Conservation (phyloP, 176 grass and related monocot genomes). For the Juncus inflexus region DNA sequence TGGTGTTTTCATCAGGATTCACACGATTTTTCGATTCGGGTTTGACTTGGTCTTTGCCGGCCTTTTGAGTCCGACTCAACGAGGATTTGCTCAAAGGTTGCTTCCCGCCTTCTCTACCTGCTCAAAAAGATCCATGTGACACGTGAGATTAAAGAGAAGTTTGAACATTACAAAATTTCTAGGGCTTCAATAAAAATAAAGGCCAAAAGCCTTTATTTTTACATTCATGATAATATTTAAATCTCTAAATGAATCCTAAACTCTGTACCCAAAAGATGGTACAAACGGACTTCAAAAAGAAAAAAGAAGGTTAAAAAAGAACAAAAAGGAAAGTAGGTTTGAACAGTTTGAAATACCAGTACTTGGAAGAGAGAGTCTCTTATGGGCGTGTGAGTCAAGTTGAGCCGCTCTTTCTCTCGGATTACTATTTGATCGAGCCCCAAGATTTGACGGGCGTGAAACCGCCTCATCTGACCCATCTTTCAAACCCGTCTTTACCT, state of each 20-base stretch:
- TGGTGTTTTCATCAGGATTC: slow-evolving; percentile 1
- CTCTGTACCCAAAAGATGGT: too few species aligned
- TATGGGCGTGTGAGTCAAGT: slow-evolving; percentile 41
- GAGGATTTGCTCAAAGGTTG: slow-evolving; percentile 27
- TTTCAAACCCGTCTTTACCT: slow-evolving; percentile 39
- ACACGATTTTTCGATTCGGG: slow-evolving; percentile 13
- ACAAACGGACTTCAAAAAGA: too few species aligned
- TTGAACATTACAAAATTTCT: too few species aligned
- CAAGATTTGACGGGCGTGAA: slow-evolving; percentile 40
- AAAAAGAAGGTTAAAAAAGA: too few species aligned
- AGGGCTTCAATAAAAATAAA: too few species aligned
- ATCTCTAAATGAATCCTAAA: too few species aligned
- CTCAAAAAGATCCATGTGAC: slow-evolving; percentile 3
- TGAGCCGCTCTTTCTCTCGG: slow-evolving; percentile 59
- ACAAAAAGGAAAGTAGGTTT: too few species aligned
- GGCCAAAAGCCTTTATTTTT: too few species aligned
- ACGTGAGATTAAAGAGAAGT: too few species aligned
- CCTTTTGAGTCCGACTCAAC: slow-evolving; percentile 18
- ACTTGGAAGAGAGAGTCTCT: slow-evolving; percentile 59
- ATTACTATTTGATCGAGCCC: slow-evolving; percentile 50
- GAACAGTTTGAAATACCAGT: too few species aligned
- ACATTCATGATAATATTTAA: too few species aligned
- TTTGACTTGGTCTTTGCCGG: slow-evolving; percentile 20
- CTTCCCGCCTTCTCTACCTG: slow-evolving; percentile 23
- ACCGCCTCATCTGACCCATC: slow-evolving; percentile 46